Base-by-base conservation (phyloP, 2,329 filamentous ascomycete species). In the Alternaria ventricosa region DNA sequence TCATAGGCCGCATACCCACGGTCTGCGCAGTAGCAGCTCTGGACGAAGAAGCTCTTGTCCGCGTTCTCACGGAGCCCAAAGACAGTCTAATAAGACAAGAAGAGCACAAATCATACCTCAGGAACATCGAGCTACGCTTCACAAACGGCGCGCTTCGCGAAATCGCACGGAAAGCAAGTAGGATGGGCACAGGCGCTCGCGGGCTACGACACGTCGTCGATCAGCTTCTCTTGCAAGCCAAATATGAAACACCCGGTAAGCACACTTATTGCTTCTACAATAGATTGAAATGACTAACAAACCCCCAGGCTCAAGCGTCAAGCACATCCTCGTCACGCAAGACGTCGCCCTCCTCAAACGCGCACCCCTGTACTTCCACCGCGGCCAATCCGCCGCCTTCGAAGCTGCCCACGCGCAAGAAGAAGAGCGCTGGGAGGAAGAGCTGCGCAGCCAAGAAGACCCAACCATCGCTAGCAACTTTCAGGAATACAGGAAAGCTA, bases 1-100 rank as follows among this genome's bases (percentile, higher is more conserved):
- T 97, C n/a, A 91, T 98, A 57, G 96, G 96, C n/a, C 92, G 96
- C 18, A 89, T 99, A 51, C 95, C 97, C 56, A 93, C 97, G 62
- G 91, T 94, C 53, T 94, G 93, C 64, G 92, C 96, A 0, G 87
- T 99, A 0, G 90, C 92, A 13, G 90, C 93, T 0, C 85, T 99
- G 1, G 86, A 87, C 57, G 84, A 88, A 66, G 82, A 86, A 18
- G 83, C 89, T 63, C 88, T 99, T 12, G 89, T 95, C 56, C 90
- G 94, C 56, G 96, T 99, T 65, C 86, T 99, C 43, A 97, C 93
- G 0, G 95, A 98, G 78, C 96, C 96, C 1, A 89, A 92, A 61
- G 97, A 97, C 81, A 93, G 90, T 57, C 86, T 99, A 1, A 86
- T 97, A 4, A 89, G 90, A 50, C 96, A 99, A 80, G 98, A 97